Evolutionary conservation across 306 rosid genomes (phyloP), one percentile per base, ranked within the genome.

Genomic region (Dicorynia guianensis): DNA sequence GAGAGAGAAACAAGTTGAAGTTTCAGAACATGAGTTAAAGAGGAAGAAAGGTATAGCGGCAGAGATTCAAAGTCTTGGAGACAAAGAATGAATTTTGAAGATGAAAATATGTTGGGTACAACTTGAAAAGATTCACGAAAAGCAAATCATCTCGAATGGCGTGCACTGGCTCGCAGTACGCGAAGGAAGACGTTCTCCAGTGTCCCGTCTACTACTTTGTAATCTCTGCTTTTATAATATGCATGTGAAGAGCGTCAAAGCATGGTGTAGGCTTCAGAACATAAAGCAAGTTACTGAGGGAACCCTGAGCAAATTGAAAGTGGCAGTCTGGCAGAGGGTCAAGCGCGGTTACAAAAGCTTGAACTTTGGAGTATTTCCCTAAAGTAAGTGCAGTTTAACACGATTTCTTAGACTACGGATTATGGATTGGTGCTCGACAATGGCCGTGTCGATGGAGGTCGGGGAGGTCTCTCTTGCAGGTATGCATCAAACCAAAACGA

Each of bases 61-160:
- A 4, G 17, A 62, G 67, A 62, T 57, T 77, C 48, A 62, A 13
- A 65, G 78, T 54, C 54, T 64, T 61, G 63, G 64, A 69, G 83
- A 85, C 78, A 86, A 58, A 62, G 76, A 82, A 71, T 30, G 89
- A 3, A 84, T 84, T 85, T 85, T 62, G 49, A 75, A 76, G 75
- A 48, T 15, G 63, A 3, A 49, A 68, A 67, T 72, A 63, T 20
- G 7, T 67, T 53, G 34, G n/a, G 68, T 18, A 46, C 12, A 38
- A 54, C 42, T 64, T 66, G 62, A 82, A 81, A 80, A 70, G 39
- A 6, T 13, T 74, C 7, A 62, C 52, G 80, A 69, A 69, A 67
- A 69, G 83, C 62, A 86, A 75, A 68, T 86, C 64, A 79, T 79
- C 79, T 87, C 76, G 87, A 84, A 84, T 5, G 74, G 11, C 69